phyloP scores from a whole-genome alignment of 2,329 filamentous ascomycete genomes.

The Mycogone perniciosa region DNA sequence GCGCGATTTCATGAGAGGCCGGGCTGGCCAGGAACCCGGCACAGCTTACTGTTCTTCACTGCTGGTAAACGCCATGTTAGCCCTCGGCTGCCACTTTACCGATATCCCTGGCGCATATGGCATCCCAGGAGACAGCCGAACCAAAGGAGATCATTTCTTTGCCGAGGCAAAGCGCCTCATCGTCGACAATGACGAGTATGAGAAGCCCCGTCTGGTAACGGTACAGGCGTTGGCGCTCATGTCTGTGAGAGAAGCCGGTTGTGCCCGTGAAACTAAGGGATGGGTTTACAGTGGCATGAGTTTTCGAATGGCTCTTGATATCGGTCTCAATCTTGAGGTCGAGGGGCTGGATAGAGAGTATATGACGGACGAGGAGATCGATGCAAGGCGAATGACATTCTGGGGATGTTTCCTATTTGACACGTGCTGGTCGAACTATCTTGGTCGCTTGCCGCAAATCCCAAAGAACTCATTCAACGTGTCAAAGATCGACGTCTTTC shows the following conservation, averaged over 20 bases:
- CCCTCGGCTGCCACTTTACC: constrained; percentile 90
- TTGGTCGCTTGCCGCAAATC: constrained; percentile 84
- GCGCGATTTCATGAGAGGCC: constrained; percentile 72
- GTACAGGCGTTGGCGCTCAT: constrained; percentile 92
- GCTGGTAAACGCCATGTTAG: constrained; percentile 88
- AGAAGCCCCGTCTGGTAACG: constrained; percentile 78
- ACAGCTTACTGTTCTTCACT: constrained; percentile 76
- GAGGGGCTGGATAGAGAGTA: constrained; percentile 54
- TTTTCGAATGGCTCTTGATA: constrained; percentile 93
- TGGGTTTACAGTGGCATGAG: constrained; percentile 99
- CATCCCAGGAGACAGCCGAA: constrained; percentile 66
- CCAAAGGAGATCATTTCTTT: constrained; percentile 94
- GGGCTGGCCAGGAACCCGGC: constrained; percentile 45
- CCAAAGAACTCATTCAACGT: constrained; percentile 74
- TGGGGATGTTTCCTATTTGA: constrained; percentile 99
- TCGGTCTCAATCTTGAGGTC: constrained; percentile 83
- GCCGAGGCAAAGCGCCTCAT: constrained; percentile 86
- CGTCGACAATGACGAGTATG: constrained; percentile 86
- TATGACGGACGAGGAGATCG: constrained; percentile 75
- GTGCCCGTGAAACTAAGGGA: constrained; percentile 86
- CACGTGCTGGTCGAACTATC: constrained; percentile 97
- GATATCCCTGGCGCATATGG: constrained; percentile 65
- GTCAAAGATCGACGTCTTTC: constrained; percentile 85
- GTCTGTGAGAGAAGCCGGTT: constrained; percentile 94
- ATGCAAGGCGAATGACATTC: constrained; percentile 85